Percentiles rank a stretch among this genome's conserved stretches.
Evolutionary conservation across 345 rosid genomes (phyloP).

Genomic region (Rhodomyrtus tomentosa): DNA sequence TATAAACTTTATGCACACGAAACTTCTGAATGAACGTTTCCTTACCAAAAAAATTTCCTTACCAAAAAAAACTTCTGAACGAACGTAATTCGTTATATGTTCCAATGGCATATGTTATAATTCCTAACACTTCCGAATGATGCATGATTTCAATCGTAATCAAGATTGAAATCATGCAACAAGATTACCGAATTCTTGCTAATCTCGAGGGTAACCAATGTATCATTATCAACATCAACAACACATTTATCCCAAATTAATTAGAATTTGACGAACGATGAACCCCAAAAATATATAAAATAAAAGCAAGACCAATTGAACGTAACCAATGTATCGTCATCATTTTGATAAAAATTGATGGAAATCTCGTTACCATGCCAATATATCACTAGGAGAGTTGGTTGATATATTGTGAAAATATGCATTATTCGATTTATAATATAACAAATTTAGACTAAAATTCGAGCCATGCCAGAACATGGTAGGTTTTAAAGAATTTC

Average conservation of each 20-base stretch:
- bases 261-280: no score
- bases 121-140: neutral
- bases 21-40: neutral
- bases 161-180: no score
- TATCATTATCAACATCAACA: no score
- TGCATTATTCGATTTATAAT: neutral
- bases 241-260: no score
- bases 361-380: neutral
- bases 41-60: no score
- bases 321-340: no score
- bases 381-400: neutral
- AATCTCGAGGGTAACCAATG: neutral
- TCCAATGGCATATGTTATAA: accelerated
- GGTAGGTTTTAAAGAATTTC: neutral
- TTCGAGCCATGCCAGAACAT: neutral
- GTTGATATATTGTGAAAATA: neutral
- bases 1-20: neutral
- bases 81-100: neutral
- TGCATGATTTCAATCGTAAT: accelerated
- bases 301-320: no score
- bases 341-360: neutral
- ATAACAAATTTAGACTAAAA: neutral
- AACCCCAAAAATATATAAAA: no score
- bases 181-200: no score
- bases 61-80: neutral